Evolutionary conservation across 176 grass and related monocot species (phyloP).

Genomic region (Triticum timopheevii): DNA sequence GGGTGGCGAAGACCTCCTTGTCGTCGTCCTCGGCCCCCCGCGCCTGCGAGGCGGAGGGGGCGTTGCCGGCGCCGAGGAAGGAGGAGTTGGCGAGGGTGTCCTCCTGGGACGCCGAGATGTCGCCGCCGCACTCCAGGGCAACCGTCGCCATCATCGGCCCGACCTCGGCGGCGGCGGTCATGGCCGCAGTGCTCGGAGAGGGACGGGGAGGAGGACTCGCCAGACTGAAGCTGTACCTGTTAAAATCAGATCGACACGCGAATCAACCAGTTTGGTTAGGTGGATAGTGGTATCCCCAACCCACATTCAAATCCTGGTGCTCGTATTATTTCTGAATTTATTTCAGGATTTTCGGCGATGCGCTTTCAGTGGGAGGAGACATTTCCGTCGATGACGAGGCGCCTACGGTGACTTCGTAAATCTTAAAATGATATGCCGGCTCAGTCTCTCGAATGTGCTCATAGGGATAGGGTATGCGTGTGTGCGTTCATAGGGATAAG

Average conservation of each 20-base stretch:
- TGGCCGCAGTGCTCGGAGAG: neutral
- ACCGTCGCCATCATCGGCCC: neutral
- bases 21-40: neutral
- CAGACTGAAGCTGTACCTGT: neutral
- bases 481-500: too few species aligned
- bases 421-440: too few species aligned
- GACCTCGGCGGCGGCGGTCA: neutral
- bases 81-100: neutral
- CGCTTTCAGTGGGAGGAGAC: too few species aligned
- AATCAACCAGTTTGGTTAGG: too few species aligned
- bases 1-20: constrained; percentile 31
- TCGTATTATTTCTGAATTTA: too few species aligned
- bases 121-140: constrained; percentile 13
- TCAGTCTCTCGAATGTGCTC: too few species aligned
- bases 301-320: too few species aligned
- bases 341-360: too few species aligned
- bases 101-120: constrained; percentile 35
- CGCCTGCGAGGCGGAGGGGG: neutral
- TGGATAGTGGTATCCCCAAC: too few species aligned
- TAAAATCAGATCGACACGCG: neutral
- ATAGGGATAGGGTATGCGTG: too few species aligned
- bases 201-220: neutral
- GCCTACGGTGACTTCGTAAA: too few species aligned
- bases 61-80: neutral
- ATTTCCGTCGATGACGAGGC: too few species aligned